These are phyloP conservation scores for Aspergillus niger DNA, from an alignment of 2,329 filamentous ascomycete species.

Conservation along the genomic window DNA sequence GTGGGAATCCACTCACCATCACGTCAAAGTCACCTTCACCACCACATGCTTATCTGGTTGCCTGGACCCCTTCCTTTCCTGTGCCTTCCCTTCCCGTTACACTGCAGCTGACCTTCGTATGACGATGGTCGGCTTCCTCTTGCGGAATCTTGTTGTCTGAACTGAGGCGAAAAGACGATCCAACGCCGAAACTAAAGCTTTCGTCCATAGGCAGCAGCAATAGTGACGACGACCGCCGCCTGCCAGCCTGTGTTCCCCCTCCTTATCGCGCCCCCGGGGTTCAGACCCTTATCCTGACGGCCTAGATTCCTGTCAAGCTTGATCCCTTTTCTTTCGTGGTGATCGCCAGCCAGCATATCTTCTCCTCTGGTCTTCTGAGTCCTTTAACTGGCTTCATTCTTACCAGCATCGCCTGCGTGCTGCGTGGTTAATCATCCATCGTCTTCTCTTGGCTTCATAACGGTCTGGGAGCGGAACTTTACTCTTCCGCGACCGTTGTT, in stretches of 20 bases:
- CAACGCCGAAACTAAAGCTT: slow-evolving; percentile 6
- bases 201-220: slow-evolving; percentile 21
- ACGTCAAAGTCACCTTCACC: too few relatives aligned
- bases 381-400: background rate
- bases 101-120: slow-evolving; percentile 7
- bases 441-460: background rate
- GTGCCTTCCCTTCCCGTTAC: slow-evolving; percentile 3
- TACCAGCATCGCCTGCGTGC: background rate
- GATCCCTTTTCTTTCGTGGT: background rate
- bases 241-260: slow-evolving; percentile 1
- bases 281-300: background rate
- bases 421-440: background rate
- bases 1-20: too few relatives aligned
- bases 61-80: slow-evolving; percentile 10
- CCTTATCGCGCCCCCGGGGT: slow-evolving; percentile 3
- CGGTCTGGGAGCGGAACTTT: background rate
- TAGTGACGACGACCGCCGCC: slow-evolving; percentile 9
- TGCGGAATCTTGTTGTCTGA: slow-evolving; percentile 13
- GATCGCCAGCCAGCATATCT: background rate
- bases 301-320: background rate
- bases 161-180: slow-evolving; percentile 9
- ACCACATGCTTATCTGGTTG: slow-evolving; percentile 14
- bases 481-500: slow-evolving; percentile 10
- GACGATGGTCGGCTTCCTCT: slow-evolving; percentile 10
- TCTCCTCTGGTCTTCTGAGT: background rate